Evolutionary conservation across 352 stramenopile genomes (phyloP).

Genomic region (Pythium vanterpoolii): DNA sequence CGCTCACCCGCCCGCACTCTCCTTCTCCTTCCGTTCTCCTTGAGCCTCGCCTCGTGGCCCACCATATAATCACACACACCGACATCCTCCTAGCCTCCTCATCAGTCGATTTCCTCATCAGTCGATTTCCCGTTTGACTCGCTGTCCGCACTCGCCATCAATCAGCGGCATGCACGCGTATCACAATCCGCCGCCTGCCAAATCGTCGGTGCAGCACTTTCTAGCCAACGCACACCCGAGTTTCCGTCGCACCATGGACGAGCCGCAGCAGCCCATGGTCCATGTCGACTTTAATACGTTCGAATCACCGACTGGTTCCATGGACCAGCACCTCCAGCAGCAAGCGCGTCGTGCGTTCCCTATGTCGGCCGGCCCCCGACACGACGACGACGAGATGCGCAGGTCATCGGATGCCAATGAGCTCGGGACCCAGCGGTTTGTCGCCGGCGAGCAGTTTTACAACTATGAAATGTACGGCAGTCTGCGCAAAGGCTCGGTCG

Average conservation of each 20-base stretch:
- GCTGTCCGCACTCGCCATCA: no score
- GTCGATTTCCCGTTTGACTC: not conserved
- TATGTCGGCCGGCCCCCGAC: slow-evolving; percentile 3
- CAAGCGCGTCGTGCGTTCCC: not conserved
- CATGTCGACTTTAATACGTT: slow-evolving; percentile 23
- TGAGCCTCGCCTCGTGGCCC: no score
- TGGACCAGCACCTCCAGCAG: not conserved
- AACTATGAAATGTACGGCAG: slow-evolving; percentile 35
- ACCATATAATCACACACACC: no score
- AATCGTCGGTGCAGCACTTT: not conserved
- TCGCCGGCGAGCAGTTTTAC: slow-evolving; percentile 34
- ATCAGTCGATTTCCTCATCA: no score
- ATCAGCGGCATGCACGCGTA: not conserved
- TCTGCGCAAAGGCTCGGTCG: slow-evolving; percentile 26
- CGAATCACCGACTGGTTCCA: slow-evolving; percentile 1
- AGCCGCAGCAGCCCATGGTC: slow-evolving; percentile 10
- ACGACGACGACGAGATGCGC: slow-evolving; percentile 2
- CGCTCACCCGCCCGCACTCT: not conserved
- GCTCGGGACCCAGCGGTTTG: slow-evolving; percentile 25
- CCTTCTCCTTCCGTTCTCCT: not conserved
- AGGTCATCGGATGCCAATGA: slow-evolving; percentile 10
- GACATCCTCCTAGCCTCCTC: no score
- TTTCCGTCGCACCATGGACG: slow-evolving; percentile 13
- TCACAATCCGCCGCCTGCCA: not conserved
- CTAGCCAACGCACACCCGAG: slow-evolving; percentile 19